Conservation (phyloP, 345 rosid species). For the Nephelium lappaceum region DNA sequence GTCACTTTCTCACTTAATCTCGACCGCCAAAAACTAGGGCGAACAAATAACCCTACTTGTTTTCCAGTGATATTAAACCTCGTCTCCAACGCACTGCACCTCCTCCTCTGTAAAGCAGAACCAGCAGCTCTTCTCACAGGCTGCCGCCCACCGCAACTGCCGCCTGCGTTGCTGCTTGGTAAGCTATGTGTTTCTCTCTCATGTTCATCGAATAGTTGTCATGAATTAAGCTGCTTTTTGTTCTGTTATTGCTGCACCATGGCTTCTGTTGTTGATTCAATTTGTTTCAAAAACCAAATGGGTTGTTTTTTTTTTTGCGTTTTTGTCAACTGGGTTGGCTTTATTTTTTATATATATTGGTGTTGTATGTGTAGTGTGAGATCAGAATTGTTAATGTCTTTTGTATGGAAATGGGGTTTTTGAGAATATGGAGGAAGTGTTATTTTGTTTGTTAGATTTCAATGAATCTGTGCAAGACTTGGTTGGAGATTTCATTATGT, state of each 20-base stretch:
- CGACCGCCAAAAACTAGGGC: constrained; percentile 6
- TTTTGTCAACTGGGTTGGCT: not conserved
- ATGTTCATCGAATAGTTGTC: not conserved
- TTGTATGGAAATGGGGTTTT: not conserved
- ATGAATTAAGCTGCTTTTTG: not conserved
- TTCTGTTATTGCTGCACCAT: not conserved
- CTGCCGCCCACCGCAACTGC: not conserved
- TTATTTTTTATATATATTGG: not conserved
- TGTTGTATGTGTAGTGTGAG: not conserved
- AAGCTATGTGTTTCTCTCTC: not conserved
- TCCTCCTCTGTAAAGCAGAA: not conserved
- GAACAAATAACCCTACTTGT: not conserved
- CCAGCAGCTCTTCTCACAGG: not conserved
- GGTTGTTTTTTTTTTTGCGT: not conserved
- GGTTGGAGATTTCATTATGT: not conserved
- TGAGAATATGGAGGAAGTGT: not conserved
- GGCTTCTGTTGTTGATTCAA: not conserved
- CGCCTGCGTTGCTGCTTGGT: constrained; percentile 4
- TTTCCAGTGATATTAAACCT: constrained; percentile 4
- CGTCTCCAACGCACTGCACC: not conserved
- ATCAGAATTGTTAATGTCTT: not conserved
- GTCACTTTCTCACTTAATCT: not conserved
- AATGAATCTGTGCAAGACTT: not conserved
- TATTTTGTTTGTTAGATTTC: not conserved
- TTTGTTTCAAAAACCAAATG: not conserved